Evolutionary conservation across 306 rosid genomes (phyloP), one percentile per base, ranked within the genome.

Genomic region (Pyrus betulifolia): DNA sequence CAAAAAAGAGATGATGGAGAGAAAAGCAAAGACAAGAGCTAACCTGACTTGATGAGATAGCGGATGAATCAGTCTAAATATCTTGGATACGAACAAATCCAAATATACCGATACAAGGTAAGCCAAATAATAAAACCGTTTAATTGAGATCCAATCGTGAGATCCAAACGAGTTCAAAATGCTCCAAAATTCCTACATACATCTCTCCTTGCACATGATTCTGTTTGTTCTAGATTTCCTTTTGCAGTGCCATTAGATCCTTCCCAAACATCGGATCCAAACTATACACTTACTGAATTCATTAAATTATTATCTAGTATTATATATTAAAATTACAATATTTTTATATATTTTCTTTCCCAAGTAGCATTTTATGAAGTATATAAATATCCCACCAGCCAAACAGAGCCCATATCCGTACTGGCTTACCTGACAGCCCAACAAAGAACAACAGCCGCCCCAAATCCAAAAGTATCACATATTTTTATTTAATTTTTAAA

Each of bases 391-490:
- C 31, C 31, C 17, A 52, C 54, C 23, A 10, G 28, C 78, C 70
- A 62, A 76, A 52, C 42, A 70, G 8, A 23, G 21, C 38, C 19
- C 60, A 44, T 8, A 8, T 46, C 23, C 60, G 73, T 68, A 23
- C 28, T n/a, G 27, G n/a, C 23, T 19, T 6, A 14, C 62, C 65
- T 61, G 52, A 61, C 75, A 60, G 76, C 64, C 67, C 77, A 78
- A 63, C 75, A 59, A 44, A 25, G 30, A 13, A 45, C 75, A 46
- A 69, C 70, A 63, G 64, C 59, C 59, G 59, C 22, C 75, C 81
- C 63, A 69, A 45, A 42, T 31, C 58, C 33, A 38, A 38, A 38
- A 38, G 2, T 38, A 1, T 1, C 42, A 38, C 42, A 38, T 7
- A 38, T 7, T 38, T 38, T 7, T 38, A 38, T 38, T 38, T 38